Percentiles rank a stretch among this genome's conserved stretches.
Conservation (phyloP, 163 green algal genomes). For the Prototheca wickerhamii region DNA sequence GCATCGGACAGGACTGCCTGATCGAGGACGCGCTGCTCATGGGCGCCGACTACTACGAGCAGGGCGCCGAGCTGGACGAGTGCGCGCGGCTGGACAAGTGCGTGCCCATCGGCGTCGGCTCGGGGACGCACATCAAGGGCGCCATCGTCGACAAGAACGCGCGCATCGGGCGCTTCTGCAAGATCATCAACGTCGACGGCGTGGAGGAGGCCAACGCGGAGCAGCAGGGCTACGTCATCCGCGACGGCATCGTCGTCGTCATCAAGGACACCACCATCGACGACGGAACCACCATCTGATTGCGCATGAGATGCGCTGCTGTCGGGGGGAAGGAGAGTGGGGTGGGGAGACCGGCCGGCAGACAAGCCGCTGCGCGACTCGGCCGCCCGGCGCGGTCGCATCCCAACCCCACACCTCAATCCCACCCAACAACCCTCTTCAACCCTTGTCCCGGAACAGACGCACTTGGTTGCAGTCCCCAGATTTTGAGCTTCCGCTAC, state of each 20-base stretch:
- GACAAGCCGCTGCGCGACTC: too few species aligned
- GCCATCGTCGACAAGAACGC: slow-evolving; percentile 99
- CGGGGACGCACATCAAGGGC: slow-evolving; percentile 34
- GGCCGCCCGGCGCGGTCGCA: too few species aligned
- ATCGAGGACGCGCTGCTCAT: slow-evolving; percentile 61
- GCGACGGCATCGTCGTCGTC: slow-evolving; percentile 90
- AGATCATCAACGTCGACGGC: slow-evolving; percentile 74
- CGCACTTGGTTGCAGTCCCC: too few species aligned
- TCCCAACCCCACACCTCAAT: too few species aligned
- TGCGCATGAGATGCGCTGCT: too few species aligned
- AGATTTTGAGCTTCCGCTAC: too few species aligned
- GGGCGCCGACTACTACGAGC: slow-evolving; percentile 94
- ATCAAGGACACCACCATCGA: slow-evolving; percentile 80
- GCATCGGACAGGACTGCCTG: slow-evolving; percentile 64
- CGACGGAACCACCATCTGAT: slow-evolving; percentile 76
- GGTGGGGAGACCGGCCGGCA: too few species aligned
- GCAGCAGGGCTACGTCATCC: slow-evolving; percentile 88
- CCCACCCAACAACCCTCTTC: too few species aligned
- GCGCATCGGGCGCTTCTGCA: slow-evolving; percentile 80
- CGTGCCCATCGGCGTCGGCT: slow-evolving; percentile 61
- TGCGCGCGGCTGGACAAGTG: slow-evolving; percentile 71
- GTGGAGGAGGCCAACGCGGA: slow-evolving; percentile 69
- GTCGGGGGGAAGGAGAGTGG: too few species aligned
- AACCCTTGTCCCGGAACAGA: too few species aligned
- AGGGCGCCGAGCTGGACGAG: slow-evolving; percentile 43